Evolutionary conservation across 139 green algal species (phyloP), one percentile per base, ranked within the genome.

Genomic region (Chlamydomonas applanata): DNA sequence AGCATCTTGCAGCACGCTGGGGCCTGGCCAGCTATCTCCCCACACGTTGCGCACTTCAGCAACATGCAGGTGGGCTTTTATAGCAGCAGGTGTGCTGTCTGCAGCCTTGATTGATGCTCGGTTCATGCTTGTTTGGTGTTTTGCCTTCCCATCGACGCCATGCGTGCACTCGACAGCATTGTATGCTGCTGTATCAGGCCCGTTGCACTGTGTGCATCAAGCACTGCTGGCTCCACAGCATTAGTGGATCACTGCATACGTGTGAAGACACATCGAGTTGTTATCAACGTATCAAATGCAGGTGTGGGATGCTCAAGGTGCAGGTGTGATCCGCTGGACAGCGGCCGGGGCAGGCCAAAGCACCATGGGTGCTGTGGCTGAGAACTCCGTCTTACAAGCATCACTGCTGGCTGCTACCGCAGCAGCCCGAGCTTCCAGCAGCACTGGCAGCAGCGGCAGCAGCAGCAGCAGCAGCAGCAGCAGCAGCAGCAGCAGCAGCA

Each of bases 381-480:
- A 96, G 56, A 96, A 96, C 76, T 61, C 30, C 1, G 60, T 90
- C 56, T 60, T 96, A 56, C 89, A 93, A 72, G 73, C 62, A 57
- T 59, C 45, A 3, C 68, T 75, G 35, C 49, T 73, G 32, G 59
- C 59, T 9, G 29, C 27, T 3, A 9, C 24, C 16, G 49, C 27
- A 11, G 22, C 20, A 62, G 35, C 34, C 14, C 33, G 1, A 44
- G 29, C 22, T 36, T 32, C 17, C 14, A 49, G 46, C 36, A 19
- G n/a, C n/a, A n/a, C n/a, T n/a, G n/a, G n/a, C n/a, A n/a, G n/a
- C n/a, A n/a, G n/a, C n/a, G n/a, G n/a, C n/a, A n/a, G n/a, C n/a
- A n/a, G n/a, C 62, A 16, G 34, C 40, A 59, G 27, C 45, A 35
- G 32, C 29, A 52, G 25, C 60, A 45, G 35, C 70, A 70, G 69